phyloP scores from a whole-genome alignment of 257 asterid species.

The Nicotiana attenuata region DNA sequence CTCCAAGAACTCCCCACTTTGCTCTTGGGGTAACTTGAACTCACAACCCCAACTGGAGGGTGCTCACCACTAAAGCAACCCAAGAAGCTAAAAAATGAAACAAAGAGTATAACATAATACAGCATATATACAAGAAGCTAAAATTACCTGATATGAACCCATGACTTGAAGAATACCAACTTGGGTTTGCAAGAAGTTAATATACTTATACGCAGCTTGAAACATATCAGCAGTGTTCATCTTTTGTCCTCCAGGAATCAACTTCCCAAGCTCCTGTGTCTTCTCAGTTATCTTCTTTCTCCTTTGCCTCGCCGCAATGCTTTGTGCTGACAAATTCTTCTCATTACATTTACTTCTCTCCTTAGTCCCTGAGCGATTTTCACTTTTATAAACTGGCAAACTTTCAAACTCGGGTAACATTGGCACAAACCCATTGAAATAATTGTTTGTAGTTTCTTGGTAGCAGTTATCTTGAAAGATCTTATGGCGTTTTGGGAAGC shows the following conservation, averaged over 20 bases:
- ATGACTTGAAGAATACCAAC: conserved; percentile 42
- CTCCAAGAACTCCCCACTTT: too few relatives aligned
- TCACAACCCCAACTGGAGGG: too few relatives aligned
- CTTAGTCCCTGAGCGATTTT: conserved; percentile 10
- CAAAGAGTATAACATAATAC: too few relatives aligned
- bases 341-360: conserved; percentile 8
- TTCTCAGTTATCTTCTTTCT: conserved; percentile 71
- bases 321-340: conserved; percentile 55
- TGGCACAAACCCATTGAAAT: conserved; percentile 17
- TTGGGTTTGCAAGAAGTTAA: conserved; percentile 72
- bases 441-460: not conserved
- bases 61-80: too few relatives aligned
- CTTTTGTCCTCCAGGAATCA: conserved; percentile 74
- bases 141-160: conserved; percentile 38
- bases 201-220: conserved; percentile 61
- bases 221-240: conserved; percentile 96
- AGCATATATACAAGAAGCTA: not conserved
- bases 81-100: too few relatives aligned
- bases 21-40: too few relatives aligned
- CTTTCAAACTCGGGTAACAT: not conserved
- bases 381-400: conserved; percentile 12
- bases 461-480: not conserved
- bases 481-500: conserved; percentile 16
- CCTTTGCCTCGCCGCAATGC: conserved; percentile 75
- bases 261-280: conserved; percentile 80